phyloP scores from a whole-genome alignment of 129 eudicot species.

The Centaurea solstitialis region DNA sequence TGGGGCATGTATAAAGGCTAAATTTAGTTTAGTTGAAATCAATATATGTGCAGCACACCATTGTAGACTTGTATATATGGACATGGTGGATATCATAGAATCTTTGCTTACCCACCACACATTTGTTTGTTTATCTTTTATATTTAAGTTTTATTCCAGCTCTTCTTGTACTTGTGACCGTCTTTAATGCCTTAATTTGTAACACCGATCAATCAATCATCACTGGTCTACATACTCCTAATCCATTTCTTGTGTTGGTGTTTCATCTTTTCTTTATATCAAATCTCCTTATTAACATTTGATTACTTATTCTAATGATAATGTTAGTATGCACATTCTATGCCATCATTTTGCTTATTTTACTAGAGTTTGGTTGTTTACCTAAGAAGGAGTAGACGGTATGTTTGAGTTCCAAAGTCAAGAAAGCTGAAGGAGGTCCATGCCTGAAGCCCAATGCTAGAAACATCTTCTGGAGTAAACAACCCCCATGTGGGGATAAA shows the following conservation, averaged over 20 bases:
- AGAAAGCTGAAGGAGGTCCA: not conserved
- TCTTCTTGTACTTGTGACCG: not conserved
- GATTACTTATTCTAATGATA: not conserved
- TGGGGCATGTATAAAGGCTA: not conserved
- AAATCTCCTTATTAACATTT: not conserved
- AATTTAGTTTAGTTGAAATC: constrained; percentile 1
- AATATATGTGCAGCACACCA: constrained; percentile 11
- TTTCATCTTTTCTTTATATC: not conserved
- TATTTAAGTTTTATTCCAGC: not conserved
- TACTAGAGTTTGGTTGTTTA: not conserved
- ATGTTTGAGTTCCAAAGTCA: not conserved
- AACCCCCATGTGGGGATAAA: not conserved
- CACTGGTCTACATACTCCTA: not conserved
- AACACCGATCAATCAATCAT: not conserved
- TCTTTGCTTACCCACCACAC: constrained; percentile 18
- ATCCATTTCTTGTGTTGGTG: not conserved
- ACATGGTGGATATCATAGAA: not conserved
- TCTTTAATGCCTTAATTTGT: not conserved
- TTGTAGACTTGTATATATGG: constrained; percentile 6
- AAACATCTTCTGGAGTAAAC: not conserved
- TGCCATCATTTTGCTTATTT: not conserved
- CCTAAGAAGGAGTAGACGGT: not conserved
- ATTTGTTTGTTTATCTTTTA: constrained; percentile 10
- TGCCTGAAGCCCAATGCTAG: constrained; percentile 10
- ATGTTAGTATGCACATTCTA: not conserved